Evolutionary conservation across 1,139 yeast species (phyloP).

Genomic region (Sugiyamaella xylanicola): DNA sequence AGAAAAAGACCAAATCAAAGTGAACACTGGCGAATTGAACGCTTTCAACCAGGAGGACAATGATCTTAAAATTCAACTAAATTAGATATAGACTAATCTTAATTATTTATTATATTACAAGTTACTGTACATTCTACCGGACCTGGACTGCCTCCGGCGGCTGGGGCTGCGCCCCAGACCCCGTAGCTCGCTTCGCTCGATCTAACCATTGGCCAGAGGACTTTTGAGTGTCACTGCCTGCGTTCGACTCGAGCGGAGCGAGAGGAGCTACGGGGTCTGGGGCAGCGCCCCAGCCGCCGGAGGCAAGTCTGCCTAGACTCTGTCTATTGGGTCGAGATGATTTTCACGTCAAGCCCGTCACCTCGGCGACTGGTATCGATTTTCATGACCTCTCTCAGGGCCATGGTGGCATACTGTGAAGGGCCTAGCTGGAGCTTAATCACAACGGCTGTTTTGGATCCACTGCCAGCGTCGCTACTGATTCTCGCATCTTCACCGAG

Average conservation of each 20-base stretch:
- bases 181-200: constrained; percentile 11
- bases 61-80: no score
- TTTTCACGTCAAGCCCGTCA: constrained; percentile 38
- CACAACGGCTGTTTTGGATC: constrained; percentile 67
- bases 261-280: constrained; percentile 1
- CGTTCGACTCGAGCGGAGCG: background rate
- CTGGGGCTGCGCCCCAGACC: constrained; percentile 15
- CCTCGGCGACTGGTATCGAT: constrained; percentile 74
- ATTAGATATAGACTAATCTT: no score
- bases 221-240: no score
- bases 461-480: constrained; percentile 44
- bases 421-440: constrained; percentile 77
- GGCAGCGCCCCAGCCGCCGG: constrained; percentile 4
- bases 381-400: constrained; percentile 87
- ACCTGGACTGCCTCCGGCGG: constrained; percentile 14
- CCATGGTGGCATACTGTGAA: constrained; percentile 97
- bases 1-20: constrained; percentile 8
- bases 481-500: constrained; percentile 32
- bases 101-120: no score
- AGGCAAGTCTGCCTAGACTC: constrained; percentile 1
- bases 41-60: no score
- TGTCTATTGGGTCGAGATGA: no score
- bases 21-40: no score
- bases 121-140: no score
- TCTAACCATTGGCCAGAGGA: no score